Evolutionary conservation across 495 filamentous ascomycete genomes (phyloP).

Genomic region (Cercophora newfieldiana): DNA sequence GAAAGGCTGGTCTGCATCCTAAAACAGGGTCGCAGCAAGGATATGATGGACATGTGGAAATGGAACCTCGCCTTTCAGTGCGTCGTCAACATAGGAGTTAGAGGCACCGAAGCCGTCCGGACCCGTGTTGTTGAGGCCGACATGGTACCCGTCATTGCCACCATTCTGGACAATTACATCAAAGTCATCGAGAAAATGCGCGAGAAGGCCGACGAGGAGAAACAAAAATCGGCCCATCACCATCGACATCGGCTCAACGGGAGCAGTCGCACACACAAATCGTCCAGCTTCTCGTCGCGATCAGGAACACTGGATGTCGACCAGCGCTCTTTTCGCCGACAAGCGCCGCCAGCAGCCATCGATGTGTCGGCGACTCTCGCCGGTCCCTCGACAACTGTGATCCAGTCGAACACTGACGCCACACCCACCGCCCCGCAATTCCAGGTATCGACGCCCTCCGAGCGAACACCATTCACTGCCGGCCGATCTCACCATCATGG

Average conservation of each 20-base stretch:
- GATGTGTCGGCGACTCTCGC: constrained; percentile 48
- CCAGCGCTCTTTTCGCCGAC: constrained; percentile 47
- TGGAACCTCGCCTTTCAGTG: constrained; percentile 99
- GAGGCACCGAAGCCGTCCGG: constrained; percentile 88
- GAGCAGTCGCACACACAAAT: constrained; percentile 46
- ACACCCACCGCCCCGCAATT: constrained; percentile 66
- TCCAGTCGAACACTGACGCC: constrained; percentile 47
- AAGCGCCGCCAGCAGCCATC: constrained; percentile 48
- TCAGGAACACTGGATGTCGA: constrained; percentile 47
- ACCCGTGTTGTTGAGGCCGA: constrained; percentile 97
- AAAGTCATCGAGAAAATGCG: constrained; percentile 89
- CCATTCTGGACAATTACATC: constrained; percentile 98
- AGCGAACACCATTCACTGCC: constrained; percentile 63
- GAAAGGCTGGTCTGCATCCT: constrained; percentile 95
- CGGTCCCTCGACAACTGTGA: constrained; percentile 44
- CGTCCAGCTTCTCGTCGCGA: constrained; percentile 50
- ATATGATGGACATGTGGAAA: constrained; percentile 99
- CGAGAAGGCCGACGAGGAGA: constrained; percentile 74
- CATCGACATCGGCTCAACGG: constrained; percentile 47
- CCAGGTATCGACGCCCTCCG: constrained; percentile 70
- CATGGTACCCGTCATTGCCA: constrained; percentile 98
- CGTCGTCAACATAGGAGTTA: constrained; percentile 96
- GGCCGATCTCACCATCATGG: constrained; percentile 60
- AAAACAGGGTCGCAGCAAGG: constrained; percentile 92
- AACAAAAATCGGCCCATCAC: constrained; percentile 47